phyloP scores from a whole-genome alignment of 768 basidiomycete species.

The Tremella mesenterica region DNA sequence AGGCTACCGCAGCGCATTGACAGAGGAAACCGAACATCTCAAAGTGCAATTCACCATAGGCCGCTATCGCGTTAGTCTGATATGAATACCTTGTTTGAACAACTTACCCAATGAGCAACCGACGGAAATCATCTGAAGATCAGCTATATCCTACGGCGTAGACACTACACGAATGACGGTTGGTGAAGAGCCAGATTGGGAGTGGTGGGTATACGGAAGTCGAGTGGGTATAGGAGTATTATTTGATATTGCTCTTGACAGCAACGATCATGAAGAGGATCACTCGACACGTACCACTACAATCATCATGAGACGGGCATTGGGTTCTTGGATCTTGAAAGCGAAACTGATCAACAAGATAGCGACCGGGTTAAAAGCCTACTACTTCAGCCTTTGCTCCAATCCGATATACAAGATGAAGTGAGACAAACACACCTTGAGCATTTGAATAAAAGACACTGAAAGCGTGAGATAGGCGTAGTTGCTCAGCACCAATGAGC shows the following conservation, averaged over 20 bases:
- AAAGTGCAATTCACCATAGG: constrained; percentile 79
- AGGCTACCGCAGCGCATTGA: constrained; percentile 60
- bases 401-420: not conserved
- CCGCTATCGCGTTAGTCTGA: constrained; percentile 49
- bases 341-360: constrained; percentile 79
- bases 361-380: constrained; percentile 45
- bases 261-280: too few relatives aligned
- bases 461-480: constrained; percentile 83
- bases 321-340: constrained; percentile 80
- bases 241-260: too few relatives aligned
- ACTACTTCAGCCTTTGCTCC: too few relatives aligned
- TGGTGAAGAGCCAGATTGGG: not conserved
- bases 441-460: constrained; percentile 96
- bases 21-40: constrained; percentile 76
- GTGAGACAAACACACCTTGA: constrained; percentile 56
- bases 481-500: constrained; percentile 83
- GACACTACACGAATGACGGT: not conserved
- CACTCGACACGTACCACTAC: constrained; percentile 52
- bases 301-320: constrained; percentile 66
- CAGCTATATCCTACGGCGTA: not conserved
- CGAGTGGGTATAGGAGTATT: too few relatives aligned
- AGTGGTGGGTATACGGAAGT: too few relatives aligned
- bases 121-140: constrained; percentile 63
- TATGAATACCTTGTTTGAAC: not conserved
- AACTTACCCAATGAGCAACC: constrained; percentile 52